phyloP scores from a whole-genome alignment of 805 yeast species.

The Lipomyces orientalis region DNA sequence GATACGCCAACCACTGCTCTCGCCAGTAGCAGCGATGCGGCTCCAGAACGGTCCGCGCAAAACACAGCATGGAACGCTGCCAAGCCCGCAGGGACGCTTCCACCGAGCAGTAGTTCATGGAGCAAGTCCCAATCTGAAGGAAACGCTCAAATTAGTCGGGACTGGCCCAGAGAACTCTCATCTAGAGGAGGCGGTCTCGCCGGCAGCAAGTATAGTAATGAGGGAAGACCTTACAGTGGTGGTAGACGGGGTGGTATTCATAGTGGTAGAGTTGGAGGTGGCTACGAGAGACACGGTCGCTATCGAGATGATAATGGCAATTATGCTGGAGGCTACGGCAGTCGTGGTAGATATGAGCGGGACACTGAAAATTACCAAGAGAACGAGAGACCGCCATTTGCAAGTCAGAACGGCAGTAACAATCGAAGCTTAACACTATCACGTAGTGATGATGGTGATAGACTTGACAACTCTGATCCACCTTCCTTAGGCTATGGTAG shows the following conservation, averaged over 20 bases:
- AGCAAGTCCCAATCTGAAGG: background rate
- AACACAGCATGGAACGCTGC: background rate
- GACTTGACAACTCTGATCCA: background rate
- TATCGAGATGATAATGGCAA: background rate
- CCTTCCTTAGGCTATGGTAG: background rate
- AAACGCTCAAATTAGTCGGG: background rate
- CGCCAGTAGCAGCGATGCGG: background rate
- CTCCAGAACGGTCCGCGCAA: background rate
- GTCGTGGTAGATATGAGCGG: background rate
- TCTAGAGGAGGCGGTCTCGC: background rate
- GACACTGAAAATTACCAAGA: background rate
- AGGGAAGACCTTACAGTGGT: background rate
- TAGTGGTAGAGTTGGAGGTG: background rate
- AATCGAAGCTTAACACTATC: background rate
- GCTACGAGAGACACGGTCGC: background rate
- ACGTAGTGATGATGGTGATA: background rate
- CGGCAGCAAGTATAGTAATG: constrained; percentile 4
- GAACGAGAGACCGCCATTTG: background rate
- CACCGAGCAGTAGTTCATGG: background rate
- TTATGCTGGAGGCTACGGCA: background rate
- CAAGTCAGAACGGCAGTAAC: background rate
- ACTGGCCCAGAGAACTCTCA: background rate
- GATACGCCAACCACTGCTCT: background rate
- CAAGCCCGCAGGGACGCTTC: background rate
- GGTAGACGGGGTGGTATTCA: background rate